These are phyloP conservation scores for Tephrocybe sp. DNA, from an alignment of 768 basidiomycete genomes.

Conservation along the genomic window DNA sequence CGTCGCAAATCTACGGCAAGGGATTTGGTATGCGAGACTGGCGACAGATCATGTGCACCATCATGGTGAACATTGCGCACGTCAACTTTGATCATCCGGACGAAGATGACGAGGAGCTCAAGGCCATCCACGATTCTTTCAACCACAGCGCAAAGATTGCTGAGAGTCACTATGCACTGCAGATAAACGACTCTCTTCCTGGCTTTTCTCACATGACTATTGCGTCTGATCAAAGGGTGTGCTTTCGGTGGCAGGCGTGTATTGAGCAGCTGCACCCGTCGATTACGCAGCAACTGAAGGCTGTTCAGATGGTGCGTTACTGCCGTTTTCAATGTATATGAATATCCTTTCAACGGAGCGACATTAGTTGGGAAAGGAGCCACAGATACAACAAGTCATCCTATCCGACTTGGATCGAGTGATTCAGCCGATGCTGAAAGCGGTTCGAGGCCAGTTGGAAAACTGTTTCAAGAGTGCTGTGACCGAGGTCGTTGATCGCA, in stretches of 20 bases:
- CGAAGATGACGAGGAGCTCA: neutral
- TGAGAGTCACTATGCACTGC: neutral
- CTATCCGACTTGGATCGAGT: too few species aligned
- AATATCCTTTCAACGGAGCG: too few species aligned
- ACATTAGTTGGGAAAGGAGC: too few species aligned
- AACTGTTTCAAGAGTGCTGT: too few species aligned
- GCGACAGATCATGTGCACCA: neutral
- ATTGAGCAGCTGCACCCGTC: conserved; percentile 1
- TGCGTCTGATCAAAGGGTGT: conserved; percentile 1
- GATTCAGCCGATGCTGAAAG: too few species aligned
- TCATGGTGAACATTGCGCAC: neutral
- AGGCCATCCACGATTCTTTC: neutral
- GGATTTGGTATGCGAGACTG: neutral
- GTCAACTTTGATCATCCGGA: neutral
- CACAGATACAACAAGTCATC: too few species aligned
- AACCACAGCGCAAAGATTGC: neutral
- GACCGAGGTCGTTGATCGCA: too few species aligned
- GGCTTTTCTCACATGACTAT: neutral
- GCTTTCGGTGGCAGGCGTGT: neutral
- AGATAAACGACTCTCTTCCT: neutral
- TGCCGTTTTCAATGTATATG: too few species aligned
- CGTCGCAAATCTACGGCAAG: neutral
- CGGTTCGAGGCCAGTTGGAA: too few species aligned
- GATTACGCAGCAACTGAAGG: too few species aligned
- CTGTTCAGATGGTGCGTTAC: too few species aligned